Evolutionary conservation across 192 early-diverging fungal species (phyloP).

Genomic region (Spizellomyces sp.): DNA sequence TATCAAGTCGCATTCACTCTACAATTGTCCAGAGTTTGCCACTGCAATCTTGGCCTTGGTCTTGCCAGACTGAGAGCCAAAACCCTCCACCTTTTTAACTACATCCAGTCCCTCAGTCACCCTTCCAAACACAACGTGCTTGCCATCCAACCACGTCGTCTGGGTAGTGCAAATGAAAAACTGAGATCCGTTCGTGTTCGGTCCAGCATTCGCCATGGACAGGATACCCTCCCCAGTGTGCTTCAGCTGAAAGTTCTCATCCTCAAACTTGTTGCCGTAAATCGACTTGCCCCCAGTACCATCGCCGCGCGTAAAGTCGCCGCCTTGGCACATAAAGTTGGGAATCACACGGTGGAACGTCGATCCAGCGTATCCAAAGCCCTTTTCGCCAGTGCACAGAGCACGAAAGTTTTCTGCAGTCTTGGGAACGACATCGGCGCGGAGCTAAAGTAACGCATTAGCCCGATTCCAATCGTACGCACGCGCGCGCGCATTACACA

Average conservation of each 20-base stretch:
- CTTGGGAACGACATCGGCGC: slow-evolving; percentile 50
- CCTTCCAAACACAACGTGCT: slow-evolving; percentile 55
- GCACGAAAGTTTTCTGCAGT: slow-evolving; percentile 96
- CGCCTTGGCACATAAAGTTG: slow-evolving; percentile 56
- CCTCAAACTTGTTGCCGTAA: slow-evolving; percentile 83
- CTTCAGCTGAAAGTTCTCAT: slow-evolving; percentile 88
- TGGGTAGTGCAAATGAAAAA: slow-evolving; percentile 86
- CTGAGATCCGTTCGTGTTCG: slow-evolving; percentile 78
- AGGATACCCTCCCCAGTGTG: slow-evolving; percentile 64
- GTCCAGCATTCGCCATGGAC: slow-evolving; percentile 63
- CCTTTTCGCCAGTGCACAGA: slow-evolving; percentile 96
- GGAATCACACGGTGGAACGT: slow-evolving; percentile 87
- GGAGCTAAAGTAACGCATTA: slow-evolving; percentile 10
- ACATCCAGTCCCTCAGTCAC: slow-evolving; percentile 61
- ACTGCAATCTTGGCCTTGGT: slow-evolving; percentile 69
- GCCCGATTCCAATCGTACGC: no score
- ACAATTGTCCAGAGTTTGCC: slow-evolving; percentile 66
- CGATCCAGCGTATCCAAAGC: slow-evolving; percentile 73
- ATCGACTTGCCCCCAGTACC: slow-evolving; percentile 88
- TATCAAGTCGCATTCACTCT: no score
- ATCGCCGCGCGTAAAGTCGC: slow-evolving; percentile 83
- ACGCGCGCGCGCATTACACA: background rate
- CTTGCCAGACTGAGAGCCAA: slow-evolving; percentile 60
- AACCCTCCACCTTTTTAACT: slow-evolving; percentile 74
- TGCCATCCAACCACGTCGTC: slow-evolving; percentile 49